Base-by-base conservation (phyloP, 164 flowering plant genomes). In the Dillenia suffruticosa region DNA sequence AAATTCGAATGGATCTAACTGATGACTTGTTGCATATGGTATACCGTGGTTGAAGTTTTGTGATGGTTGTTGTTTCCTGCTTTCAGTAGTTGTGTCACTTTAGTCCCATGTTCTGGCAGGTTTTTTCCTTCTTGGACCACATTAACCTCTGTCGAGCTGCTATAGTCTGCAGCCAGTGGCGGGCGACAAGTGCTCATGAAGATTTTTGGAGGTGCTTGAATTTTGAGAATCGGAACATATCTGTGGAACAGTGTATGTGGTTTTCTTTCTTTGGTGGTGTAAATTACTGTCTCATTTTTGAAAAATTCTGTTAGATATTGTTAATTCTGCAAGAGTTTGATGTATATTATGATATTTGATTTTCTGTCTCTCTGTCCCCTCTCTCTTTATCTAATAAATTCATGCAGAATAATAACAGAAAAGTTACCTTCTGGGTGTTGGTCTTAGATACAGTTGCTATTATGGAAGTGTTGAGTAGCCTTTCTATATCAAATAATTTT, bases 1-100 rank as follows among this genome's bases (percentile, higher is more conserved):
- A 80, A 69, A 78, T 85, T 58, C 78, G 79, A 58, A 88, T 91
- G 93, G 97, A 95, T 77, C 90, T 95, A 56, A 89, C 96, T 1
- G 99, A 91, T 75, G 99, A 95, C 74, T 66, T 95, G 22, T 69
- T 95, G 76, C 99, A 95, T 76, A 89, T 88, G 97, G 99, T 95
- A 78, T 66, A 57, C 12, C n/a, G 17, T 45, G 43, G 9, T 55
- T 12, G 8, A 10, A 22, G 16, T 58, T 51, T 16, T 44, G 22
- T 15, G 17, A 49, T 46, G 58, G 52, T 44, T 10, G 16, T 14
- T 60, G 45, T 5, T 7, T 24, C n/a, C 15, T 32, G 40, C 40
- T 32, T 46, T 26, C 50, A 52, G 32, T 43, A 15, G 10, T 55
- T 62, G 19, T 59, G n/a, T 59, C 12, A 26, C 8, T 10, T 53